Conservation (phyloP, 495 filamentous ascomycete genomes). For the Penicillium atrosanguineum region DNA sequence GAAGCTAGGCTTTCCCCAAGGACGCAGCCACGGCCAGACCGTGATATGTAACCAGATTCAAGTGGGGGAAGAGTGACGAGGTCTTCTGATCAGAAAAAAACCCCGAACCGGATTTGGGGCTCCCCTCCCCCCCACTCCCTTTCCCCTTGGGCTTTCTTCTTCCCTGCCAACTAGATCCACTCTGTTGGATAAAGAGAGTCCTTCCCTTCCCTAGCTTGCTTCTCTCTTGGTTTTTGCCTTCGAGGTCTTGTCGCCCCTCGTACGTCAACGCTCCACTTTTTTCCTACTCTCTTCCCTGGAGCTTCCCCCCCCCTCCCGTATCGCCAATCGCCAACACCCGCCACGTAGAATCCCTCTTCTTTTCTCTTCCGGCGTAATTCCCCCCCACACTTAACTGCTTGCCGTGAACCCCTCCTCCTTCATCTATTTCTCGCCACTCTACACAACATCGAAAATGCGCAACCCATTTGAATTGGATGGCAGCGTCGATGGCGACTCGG, state of each 20-base stretch:
- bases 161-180: slow-evolving; percentile 11
- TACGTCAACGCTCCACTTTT: slow-evolving; percentile 15
- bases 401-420: not conserved
- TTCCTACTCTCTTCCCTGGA: not conserved
- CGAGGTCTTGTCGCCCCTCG: slow-evolving; percentile 9
- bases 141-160: slow-evolving; percentile 9
- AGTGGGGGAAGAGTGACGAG: slow-evolving; percentile 35
- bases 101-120: slow-evolving; percentile 28
- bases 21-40: too few relatives aligned
- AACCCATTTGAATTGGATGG: slow-evolving; percentile 45
- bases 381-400: slow-evolving; percentile 1
- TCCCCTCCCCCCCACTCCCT: slow-evolving; percentile 2
- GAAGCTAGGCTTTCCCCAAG: too few relatives aligned
- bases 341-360: not conserved
- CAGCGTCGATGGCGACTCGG: slow-evolving; percentile 32
- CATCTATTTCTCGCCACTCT: not conserved
- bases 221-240: not conserved
- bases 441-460: slow-evolving; percentile 26
- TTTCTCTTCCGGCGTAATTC: not conserved
- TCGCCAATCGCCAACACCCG: not conserved
- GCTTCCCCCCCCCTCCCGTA: not conserved
- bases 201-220: slow-evolving; percentile 5
- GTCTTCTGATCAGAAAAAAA: slow-evolving; percentile 49
- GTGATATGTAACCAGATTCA: slow-evolving; percentile 2
- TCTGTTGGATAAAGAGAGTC: slow-evolving; percentile 9